Evolutionary conservation across 495 filamentous ascomycete species (phyloP), one percentile per base, ranked within the genome.

Genomic region (Annulohypoxylon maeteangense): DNA sequence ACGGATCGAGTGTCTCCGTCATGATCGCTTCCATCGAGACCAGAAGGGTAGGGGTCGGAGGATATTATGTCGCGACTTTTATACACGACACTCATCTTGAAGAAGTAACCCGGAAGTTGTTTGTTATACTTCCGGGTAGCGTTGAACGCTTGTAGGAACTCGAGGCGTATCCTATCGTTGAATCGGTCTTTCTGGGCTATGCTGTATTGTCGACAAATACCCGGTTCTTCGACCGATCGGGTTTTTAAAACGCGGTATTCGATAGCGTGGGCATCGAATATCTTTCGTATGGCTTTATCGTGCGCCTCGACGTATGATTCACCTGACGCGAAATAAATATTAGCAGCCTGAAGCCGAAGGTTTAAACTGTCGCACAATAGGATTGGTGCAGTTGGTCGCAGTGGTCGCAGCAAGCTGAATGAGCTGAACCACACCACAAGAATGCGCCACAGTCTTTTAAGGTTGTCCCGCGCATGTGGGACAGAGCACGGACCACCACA

Each of bases 31-130:
- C 55, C 42, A 7, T 70, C 68, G 7, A 69, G 51, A 45, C 42
- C 77, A 64, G 67, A 74, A 36, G 78, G 74, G 53, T 82, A 84
- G n/a, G 70, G 45, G 14, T 74, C 76, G 10, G 78, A 79, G 18
- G 80, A 75, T 14, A 82, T 70, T 8, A 78, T 75, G 65, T 74
- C 75, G 16, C 79, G 78, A n/a, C 75, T 45, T 68, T 83, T 79
- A 57, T 75, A 81, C 8, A 76, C 77, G 29, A 83, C 78, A 65
- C 78, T 82, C 83, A 85, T 85, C 45, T 70, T 83, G 74, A 71
- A 70, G 0, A 0, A 18, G 27, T 74, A 75, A 5, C 29, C 32
- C 4, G 57, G 31, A 0, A 75, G 29, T 5, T 45, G 12, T 31
- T 63, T 71, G 55, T 74, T 77, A 14, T 72, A 75, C 2, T 23